Evolutionary conservation across 1,139 yeast genomes (phyloP).

Genomic region (Pichia sp.): DNA sequence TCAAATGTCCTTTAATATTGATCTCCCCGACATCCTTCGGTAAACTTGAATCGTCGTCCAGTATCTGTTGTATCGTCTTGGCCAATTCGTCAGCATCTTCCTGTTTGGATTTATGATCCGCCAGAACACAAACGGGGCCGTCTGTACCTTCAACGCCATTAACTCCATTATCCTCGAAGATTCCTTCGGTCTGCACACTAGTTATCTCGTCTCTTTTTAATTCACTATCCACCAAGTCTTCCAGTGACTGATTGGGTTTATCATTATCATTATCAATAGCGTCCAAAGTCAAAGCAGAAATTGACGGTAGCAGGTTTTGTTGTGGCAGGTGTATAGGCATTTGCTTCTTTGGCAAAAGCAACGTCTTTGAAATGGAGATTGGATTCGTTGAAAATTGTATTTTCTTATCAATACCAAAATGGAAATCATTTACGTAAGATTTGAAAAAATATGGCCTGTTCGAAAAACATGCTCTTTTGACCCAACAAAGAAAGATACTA

Average conservation of each 20-base stretch:
- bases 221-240: neutral
- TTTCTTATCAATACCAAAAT: no score
- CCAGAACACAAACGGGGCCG: neutral
- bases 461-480: no score
- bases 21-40: constrained; percentile 13
- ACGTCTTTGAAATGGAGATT: no score
- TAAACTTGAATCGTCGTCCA: constrained; percentile 2
- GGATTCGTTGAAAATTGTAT: no score
- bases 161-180: no score
- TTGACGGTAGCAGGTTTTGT: constrained; percentile 6
- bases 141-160: no score
- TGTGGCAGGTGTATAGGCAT: constrained; percentile 5
- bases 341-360: no score
- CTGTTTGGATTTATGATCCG: constrained; percentile 1
- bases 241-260: neutral
- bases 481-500: no score
- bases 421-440: no score
- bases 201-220: no score
- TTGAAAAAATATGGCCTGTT: no score
- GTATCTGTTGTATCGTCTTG: constrained; percentile 6
- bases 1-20: constrained; percentile 12
- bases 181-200: no score
- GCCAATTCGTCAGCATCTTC: constrained; percentile 5
- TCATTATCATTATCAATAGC: neutral
- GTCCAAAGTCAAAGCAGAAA: constrained; percentile 4